Percentiles rank a stretch among this genome's conserved stretches.
Conservation (phyloP, 176 grass and related monocot genomes). For the Raddia guianensis region DNA sequence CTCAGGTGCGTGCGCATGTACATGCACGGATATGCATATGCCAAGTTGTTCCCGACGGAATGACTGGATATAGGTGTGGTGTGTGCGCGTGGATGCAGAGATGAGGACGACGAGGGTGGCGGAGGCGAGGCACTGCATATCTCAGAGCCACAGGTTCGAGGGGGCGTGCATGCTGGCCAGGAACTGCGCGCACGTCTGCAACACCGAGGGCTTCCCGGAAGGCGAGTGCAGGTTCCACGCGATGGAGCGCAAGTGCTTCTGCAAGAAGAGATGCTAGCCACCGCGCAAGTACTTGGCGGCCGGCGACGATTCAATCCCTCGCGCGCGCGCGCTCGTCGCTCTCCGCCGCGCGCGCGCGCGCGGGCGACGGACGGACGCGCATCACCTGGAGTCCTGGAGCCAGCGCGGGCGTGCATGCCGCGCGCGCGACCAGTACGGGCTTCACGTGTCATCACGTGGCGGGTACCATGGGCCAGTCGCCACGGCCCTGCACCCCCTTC, state of each 20-base stretch:
- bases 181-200: conserved; percentile 59
- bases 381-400: neutral
- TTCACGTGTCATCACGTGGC: too few relatives aligned
- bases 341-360: too few relatives aligned
- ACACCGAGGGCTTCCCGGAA: conserved; percentile 58
- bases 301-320: too few relatives aligned
- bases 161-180: conserved; percentile 43
- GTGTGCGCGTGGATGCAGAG: conserved; percentile 27
- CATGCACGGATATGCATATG: too few relatives aligned
- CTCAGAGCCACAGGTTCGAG: conserved; percentile 63
- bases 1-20: conserved; percentile 30
- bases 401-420: too few relatives aligned
- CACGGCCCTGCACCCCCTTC: neutral
- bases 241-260: conserved; percentile 57
- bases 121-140: conserved; percentile 63
- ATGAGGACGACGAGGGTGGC: conserved; percentile 48
- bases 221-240: conserved; percentile 50
- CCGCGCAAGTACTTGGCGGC: too few relatives aligned
- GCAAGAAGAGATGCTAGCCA: conserved; percentile 59
- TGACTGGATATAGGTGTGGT: too few relatives aligned
- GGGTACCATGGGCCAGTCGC: too few relatives aligned
- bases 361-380: too few relatives aligned
- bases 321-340: too few relatives aligned
- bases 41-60: neutral
- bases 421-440: too few relatives aligned